A percentile compares a stretch with the other conserved stretches of the same genome.
These are phyloP conservation scores for Ogataea degrootiae DNA, from an alignment of 805 yeast genomes.

Conservation along the genomic window DNA sequence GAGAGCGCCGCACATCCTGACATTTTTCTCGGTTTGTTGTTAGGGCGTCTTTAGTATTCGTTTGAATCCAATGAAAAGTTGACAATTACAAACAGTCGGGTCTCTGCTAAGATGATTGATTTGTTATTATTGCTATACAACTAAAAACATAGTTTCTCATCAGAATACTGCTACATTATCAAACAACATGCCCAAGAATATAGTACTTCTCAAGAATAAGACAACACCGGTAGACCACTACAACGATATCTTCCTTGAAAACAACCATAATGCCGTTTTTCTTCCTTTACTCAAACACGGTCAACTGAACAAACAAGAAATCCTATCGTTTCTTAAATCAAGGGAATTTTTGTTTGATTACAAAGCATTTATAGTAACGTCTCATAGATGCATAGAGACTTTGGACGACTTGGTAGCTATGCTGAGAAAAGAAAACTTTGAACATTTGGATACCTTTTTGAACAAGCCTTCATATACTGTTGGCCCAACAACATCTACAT, in stretches of 20 bases:
- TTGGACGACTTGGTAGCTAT: conserved; percentile 41
- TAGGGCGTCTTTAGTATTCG: too few relatives aligned
- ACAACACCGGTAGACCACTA: conserved; percentile 70
- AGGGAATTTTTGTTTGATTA: conserved; percentile 35
- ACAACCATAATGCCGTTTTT: conserved; percentile 46
- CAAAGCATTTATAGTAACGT: conserved; percentile 68
- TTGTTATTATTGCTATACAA: background rate
- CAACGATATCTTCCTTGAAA: conserved; percentile 34
- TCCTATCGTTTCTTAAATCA: conserved; percentile 41
- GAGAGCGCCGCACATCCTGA: background rate
- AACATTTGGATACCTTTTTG: conserved; percentile 28
- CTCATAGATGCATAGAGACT: conserved; percentile 89
- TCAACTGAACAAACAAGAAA: conserved; percentile 42
- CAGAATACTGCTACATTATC: background rate
- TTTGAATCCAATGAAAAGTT: background rate
- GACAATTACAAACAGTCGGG: background rate
- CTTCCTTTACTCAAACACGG: conserved; percentile 72
- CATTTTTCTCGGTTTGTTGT: too few relatives aligned
- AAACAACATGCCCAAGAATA: conserved; percentile 19
- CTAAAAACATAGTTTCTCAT: conserved; percentile 1
- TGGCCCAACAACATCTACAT: conserved; percentile 79
- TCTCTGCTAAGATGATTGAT: background rate
- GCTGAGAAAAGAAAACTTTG: conserved; percentile 15
- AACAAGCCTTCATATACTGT: conserved; percentile 71
- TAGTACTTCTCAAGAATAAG: conserved; percentile 64